Evolutionary conservation across 2,329 filamentous ascomycete species (phyloP), one percentile per base, ranked within the genome.

Genomic region (Amauroascus niger): DNA sequence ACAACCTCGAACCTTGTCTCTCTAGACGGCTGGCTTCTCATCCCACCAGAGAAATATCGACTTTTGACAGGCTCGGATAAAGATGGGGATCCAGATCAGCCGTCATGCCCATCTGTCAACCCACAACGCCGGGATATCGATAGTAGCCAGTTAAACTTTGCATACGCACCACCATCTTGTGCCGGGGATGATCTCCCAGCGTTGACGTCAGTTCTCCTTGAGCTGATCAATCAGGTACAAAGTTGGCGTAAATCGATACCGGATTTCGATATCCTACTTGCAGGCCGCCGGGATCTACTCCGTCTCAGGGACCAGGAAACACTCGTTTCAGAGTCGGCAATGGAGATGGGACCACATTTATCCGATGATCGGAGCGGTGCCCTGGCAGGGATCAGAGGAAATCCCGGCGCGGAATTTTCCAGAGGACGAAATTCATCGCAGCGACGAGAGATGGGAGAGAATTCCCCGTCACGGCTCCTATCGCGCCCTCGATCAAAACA

Each of bases 1-100:
- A 87, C 87, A 9, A 82, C 87, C 0, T 97, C 93, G 61, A 86
- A 88, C 5, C 86, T 87, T 58, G 84, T 95, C 64, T 82, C 83
- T 18, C 77, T 96, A 11, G 88, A 96, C 64, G 86, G 87, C n/a
- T 98, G 93, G 91, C 74, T 97, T 28, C 74, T 91, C 5, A 83
- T 88, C 14, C 81, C 84, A 51, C 86, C 87, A 3, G 75, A 72
- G n/a, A 76, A 74, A 55, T 86, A 83, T 63, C 71, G 73, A 5
- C 86, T 80, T 45, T 45, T 52, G 16, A 26, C 63, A 1, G 44
- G 62, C 49, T 54, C 61, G n/a, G 58, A 18, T 48, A 62, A 13
- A 54, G 55, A 55, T 26, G 76, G 77, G 13, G 69, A 74, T 28
- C 24, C 49, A 24, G 37, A n/a, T 43, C 9, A 40, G 9, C 26